Evolutionary conservation across 768 basidiomycete genomes (phyloP).

Genomic region (Collybia nuda): DNA sequence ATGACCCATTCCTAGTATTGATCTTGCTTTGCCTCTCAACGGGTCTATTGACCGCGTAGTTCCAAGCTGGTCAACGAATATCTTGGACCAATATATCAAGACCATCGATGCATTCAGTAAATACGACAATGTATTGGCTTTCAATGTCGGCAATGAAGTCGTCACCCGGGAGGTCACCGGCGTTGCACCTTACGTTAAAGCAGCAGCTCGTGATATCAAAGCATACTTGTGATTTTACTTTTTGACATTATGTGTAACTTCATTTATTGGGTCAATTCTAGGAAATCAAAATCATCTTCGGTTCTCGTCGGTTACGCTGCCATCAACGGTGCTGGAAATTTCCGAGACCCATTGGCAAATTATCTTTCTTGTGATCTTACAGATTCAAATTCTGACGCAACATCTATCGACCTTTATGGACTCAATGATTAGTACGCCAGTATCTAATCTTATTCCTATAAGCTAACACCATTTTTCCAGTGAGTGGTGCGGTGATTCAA

Average conservation of each 20-base stretch:
- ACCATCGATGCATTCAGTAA: constrained; percentile 81
- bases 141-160: constrained; percentile 90
- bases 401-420: constrained; percentile 83
- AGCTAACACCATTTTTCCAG: constrained; percentile 35
- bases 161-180: constrained; percentile 50
- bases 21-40: constrained; percentile 81
- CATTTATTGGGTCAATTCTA: constrained; percentile 23
- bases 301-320: constrained; percentile 84
- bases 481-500: constrained; percentile 78
- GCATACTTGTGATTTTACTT: constrained; percentile 69
- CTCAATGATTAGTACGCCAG: constrained; percentile 78
- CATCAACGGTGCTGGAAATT: constrained; percentile 69
- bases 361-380: constrained; percentile 78
- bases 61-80: constrained; percentile 80
- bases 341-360: constrained; percentile 67
- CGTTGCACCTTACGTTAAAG: constrained; percentile 81
- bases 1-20: constrained; percentile 53
- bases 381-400: constrained; percentile 48
- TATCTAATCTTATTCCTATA: neutral
- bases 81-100: constrained; percentile 73
- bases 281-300: constrained; percentile 60
- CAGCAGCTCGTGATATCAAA: constrained; percentile 85
- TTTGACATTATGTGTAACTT: neutral
- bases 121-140: constrained; percentile 89
- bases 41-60: constrained; percentile 76